Base-by-base conservation (phyloP, 73 alveolate genomes). In the Paramecium sonneborni region DNA sequence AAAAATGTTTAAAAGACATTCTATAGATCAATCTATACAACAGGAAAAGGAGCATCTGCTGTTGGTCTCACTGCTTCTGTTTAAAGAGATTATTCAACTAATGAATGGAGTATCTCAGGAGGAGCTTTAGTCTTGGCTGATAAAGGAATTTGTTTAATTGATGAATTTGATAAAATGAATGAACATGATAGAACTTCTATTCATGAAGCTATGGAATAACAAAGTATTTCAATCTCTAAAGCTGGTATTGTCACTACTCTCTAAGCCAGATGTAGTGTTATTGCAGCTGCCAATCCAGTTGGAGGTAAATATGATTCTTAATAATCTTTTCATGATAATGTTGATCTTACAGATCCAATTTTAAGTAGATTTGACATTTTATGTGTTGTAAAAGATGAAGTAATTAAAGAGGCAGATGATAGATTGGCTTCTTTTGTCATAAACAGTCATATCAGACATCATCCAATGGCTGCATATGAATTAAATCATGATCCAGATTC, bases 191-290 rank as follows among this genome's bases (percentile, higher is more conserved):
- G 99, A 88, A 98, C 99, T 20, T 98, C 99, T 68, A 97, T 99
- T 37, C 99, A 99, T 93, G 99, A 99, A 95, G 99, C 99, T n/a
- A 99, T 99, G 99, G 99, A 99, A 92, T 99, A 99, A 93, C 98
- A 99, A 94, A 91, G 99, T 91, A 99, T 99, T 56, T 98, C 99
- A 8, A 98, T 99, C 62, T 98, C 99, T 8, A 99, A 98, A 93
- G 99, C 99, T 8, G 99, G 99, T n/a, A 99, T 99, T 56, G 99
- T 98, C 10, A 98, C 99, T 43, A 95, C 99, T 6, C 95, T 99
- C 82, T 98, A 98, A 95, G 99, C 99, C 2, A 96, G 99, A 93
- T 99, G 99, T 93, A 93, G 98, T 32, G 99, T 99, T 28, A 98
- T 99, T 30, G 99, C 99, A 9, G 99, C 99, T 7, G 99, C 99